Base-by-base conservation (phyloP, 805 yeast species). In the Schwanniomyces pseudopolymorphus region DNA sequence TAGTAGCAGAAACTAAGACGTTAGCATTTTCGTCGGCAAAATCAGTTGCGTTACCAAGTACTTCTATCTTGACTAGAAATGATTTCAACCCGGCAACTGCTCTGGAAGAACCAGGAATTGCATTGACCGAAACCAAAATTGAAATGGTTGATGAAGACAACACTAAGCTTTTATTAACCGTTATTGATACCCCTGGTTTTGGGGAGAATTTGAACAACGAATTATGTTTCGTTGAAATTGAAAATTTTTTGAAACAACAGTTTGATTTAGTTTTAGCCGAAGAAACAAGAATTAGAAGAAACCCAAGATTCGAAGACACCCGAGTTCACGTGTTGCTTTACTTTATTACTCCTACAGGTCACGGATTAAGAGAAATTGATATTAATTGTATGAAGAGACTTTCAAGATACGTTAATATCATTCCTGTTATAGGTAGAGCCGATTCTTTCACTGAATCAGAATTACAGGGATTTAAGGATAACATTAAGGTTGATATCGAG, bases 251-350 rank as follows among this genome's bases (percentile, higher is more conserved):
- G 57, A 86, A 84, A 61, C 89, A 84, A 60, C 92, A 87, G 60
- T 87, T 86, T 60, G 91, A 85, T 61, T 70, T 77, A 46, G 89
- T 87, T 0, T 75, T 90, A 40, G 89, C 88, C 1, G 96, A 90
- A 63, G 97, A 90, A 64, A 87, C 94, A 1, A 77, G 92, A 52
- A 88, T 90, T 52, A 79, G 79, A 64, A 84, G 97, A 76, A 88
- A 89, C 61, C 96, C 96, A 21, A 74, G 88, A 52, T 83, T 85
- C 59, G 84, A 79, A 55, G 92, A 87, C 67, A 77, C 90, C 14
- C 74, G 94, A 56, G 88, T 87, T 36, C 94, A 87, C 60, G 83
- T 81, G 24, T 81, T 91, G 54, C 66, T 90, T 42, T 90, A 89
- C 69, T 85, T 90, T 58, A 79, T 90, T 45, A 81, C 84, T 46